These are phyloP conservation scores for Malus hybrid DNA, from an alignment of 331 rosid species.

Conservation along the genomic window DNA sequence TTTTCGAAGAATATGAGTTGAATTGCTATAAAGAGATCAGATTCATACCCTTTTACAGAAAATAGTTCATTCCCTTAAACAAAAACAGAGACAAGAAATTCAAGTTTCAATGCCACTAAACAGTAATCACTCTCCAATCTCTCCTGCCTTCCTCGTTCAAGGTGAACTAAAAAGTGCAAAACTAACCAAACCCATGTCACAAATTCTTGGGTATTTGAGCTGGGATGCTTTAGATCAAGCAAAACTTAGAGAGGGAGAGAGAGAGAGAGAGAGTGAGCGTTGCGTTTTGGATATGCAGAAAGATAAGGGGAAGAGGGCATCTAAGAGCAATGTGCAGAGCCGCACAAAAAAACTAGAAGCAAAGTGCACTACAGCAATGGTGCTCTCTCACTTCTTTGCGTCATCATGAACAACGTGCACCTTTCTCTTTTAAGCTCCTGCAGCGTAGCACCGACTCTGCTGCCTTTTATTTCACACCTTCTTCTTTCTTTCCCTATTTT, in stretches of 20 bases:
- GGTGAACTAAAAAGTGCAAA: constrained; percentile 1
- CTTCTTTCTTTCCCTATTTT: not conserved
- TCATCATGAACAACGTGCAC: constrained; percentile 51
- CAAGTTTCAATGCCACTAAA: constrained; percentile 17
- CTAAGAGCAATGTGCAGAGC: not conserved
- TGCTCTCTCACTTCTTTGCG: constrained; percentile 4
- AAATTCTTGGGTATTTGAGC: constrained; percentile 3
- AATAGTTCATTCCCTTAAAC: constrained; percentile 11
- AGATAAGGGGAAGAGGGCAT: constrained; percentile 7
- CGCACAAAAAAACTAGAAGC: constrained; percentile 4
- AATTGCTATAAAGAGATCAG: constrained; percentile 10
- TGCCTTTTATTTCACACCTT: not conserved
- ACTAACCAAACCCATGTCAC: constrained; percentile 2
- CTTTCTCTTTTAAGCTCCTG: constrained; percentile 13
- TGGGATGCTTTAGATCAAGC: not conserved
- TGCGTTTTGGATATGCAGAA: constrained; percentile 14
- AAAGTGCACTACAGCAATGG: not conserved
- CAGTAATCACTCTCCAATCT: not conserved
- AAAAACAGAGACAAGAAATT: not conserved
- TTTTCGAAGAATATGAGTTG: not conserved
- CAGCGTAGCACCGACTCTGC: constrained; percentile 9
- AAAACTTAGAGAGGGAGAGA: too few relatives aligned
- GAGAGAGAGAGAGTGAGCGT: too few relatives aligned
- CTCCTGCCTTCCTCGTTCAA: constrained; percentile 8
- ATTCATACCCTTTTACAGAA: constrained; percentile 21